Percentiles rank a stretch among this genome's conserved stretches.
phyloP scores from a whole-genome alignment of 2,329 filamentous ascomycete species.

The Fusarium sp. region DNA sequence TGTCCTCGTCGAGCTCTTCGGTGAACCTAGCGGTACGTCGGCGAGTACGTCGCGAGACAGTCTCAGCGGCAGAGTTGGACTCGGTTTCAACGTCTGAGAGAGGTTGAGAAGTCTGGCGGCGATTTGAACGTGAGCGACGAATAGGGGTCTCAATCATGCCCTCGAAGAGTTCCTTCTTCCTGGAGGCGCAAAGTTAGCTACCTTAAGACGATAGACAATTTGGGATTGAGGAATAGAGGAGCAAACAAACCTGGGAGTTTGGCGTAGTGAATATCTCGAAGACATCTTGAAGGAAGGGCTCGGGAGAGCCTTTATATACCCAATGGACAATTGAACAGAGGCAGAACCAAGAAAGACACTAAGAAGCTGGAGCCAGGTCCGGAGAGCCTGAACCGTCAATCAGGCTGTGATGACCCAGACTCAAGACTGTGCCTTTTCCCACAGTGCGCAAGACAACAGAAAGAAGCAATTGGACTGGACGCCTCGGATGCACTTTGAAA shows the following conservation, averaged over 20 bases:
- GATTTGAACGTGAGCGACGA: slow-evolving; percentile 57
- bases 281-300: slow-evolving; percentile 45
- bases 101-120: slow-evolving; percentile 61
- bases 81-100: slow-evolving; percentile 60
- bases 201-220: neutral
- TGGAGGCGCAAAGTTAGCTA: slow-evolving; percentile 40
- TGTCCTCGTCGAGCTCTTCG: slow-evolving; percentile 60
- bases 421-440: slow-evolving; percentile 12
- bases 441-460: slow-evolving; percentile 17
- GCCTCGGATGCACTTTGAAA: slow-evolving; percentile 13
- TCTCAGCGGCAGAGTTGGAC: slow-evolving; percentile 56
- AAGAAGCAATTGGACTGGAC: slow-evolving; percentile 21
- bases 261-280: slow-evolving; percentile 50
- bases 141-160: slow-evolving; percentile 68
- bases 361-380: neutral
- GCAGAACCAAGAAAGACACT: neutral
- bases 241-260: slow-evolving; percentile 49
- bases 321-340: neutral
- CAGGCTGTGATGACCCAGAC: slow-evolving; percentile 11
- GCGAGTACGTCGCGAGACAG: slow-evolving; percentile 49
- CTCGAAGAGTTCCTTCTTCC: slow-evolving; percentile 69
- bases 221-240: neutral
- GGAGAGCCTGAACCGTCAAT: slow-evolving; percentile 2
- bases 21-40: slow-evolving; percentile 61
- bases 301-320: slow-evolving; percentile 36